phyloP scores from a whole-genome alignment of 176 grass and related monocot species.

The Areca catechu region DNA sequence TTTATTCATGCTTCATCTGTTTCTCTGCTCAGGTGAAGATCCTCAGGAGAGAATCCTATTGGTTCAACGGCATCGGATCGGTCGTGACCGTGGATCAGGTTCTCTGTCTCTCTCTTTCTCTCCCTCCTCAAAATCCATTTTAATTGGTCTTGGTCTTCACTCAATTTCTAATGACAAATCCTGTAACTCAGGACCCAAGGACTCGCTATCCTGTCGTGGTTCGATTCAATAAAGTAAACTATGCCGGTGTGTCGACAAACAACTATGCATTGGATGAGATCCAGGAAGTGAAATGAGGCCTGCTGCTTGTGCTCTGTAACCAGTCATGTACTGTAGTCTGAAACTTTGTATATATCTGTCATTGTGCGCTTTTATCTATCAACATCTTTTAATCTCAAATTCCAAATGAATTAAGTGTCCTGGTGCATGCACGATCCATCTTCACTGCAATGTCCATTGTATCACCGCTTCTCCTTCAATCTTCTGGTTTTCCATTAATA shows the following conservation, averaged over 20 bases:
- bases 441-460: too few species aligned
- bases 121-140: background rate
- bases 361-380: too few species aligned
- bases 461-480: too few species aligned
- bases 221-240: constrained; percentile 78
- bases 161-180: background rate
- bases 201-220: constrained; percentile 77
- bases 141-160: background rate
- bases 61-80: constrained; percentile 77
- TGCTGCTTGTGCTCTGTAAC: too few species aligned
- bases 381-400: too few species aligned
- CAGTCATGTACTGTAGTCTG: too few species aligned
- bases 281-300: constrained; percentile 51
- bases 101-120: too few species aligned
- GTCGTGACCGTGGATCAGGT: constrained; percentile 89
- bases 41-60: constrained; percentile 90
- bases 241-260: constrained; percentile 87
- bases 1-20: too few species aligned
- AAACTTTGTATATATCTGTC: too few species aligned
- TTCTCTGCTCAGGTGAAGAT: constrained; percentile 64
- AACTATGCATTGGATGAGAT: constrained; percentile 91
- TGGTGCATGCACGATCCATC: too few species aligned
- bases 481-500: too few species aligned
- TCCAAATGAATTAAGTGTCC: too few species aligned
- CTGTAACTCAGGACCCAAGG: constrained; percentile 46